Evolutionary conservation across 2,329 filamentous ascomycete species (phyloP), one percentile per base, ranked within the genome.

Genomic region (Penicillium janthinellum): DNA sequence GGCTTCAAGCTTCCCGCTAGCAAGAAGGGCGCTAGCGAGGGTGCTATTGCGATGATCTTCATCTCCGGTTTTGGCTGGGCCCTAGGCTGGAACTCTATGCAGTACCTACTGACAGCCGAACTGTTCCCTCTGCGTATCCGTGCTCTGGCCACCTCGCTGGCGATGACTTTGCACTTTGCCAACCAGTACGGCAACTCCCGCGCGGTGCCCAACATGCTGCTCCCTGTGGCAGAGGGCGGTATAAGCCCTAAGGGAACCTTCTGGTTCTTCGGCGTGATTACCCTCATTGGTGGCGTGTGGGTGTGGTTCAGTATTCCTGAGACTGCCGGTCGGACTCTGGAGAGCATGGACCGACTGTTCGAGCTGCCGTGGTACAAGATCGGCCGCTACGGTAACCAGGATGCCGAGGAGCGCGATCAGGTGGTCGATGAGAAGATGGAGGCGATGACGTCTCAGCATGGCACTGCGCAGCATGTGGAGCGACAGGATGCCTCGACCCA

Each of bases 151-250:
- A 89, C 88, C 0, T 89, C 86, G 0, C 82, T 90, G 70, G 86
- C 88, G 49, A 92, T 92, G 90, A 90, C 86, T 0, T 83, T 92
- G 60, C 90, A 93, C 75, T 92, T 92, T 70, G 87, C 84, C 60
- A 91, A 91, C 74, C 89, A 92, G 75, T 92, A 91, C 71, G 90
- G 89, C 28, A 92, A 90, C 78, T 83, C 86, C 1, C 87, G 90
- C 38, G 89, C 90, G 0, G 87, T 92, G 0, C 90, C 90, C 1
- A 85, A 86, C 64, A 91, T 92, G 89, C 84, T 93, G 47, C 80
- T 92, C 1, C 57, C 64, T 1, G 60, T 62, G 14, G 50, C 60
- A 0, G 47, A 69, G 4, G 75, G 75, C 8, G 75, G 77, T 31
- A 80, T 85, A 71, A 80, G 78, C 0, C 79, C 78, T 28, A 85